phyloP scores from a whole-genome alignment of 805 yeast species.

The Pichia sporocuriosa region DNA sequence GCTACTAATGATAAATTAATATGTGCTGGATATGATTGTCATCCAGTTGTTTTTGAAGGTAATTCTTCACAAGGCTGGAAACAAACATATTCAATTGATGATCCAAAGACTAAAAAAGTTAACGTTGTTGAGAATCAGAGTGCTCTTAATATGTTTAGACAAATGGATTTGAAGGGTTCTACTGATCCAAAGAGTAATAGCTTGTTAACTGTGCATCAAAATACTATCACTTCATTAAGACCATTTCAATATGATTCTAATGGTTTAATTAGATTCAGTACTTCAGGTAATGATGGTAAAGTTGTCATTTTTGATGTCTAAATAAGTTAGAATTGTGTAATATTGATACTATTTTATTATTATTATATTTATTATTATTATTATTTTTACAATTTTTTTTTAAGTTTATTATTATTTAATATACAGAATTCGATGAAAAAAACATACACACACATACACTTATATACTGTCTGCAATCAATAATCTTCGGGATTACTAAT shows the following conservation, averaged over 20 bases:
- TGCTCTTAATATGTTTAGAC: slow-evolving; percentile 90
- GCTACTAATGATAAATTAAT: slow-evolving; percentile 58
- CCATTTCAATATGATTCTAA: slow-evolving; percentile 40
- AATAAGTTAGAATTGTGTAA: background rate
- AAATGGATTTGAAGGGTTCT: slow-evolving; percentile 90
- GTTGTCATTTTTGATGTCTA: slow-evolving; percentile 67
- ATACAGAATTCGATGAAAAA: background rate
- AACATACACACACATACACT: too few species aligned
- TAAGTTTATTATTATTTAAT: background rate
- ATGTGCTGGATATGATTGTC: slow-evolving; percentile 90
- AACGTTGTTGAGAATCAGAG: slow-evolving; percentile 61
- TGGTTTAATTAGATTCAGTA: slow-evolving; percentile 49
- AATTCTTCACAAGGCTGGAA: slow-evolving; percentile 51
- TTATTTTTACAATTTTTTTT: too few species aligned
- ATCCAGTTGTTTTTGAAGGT: slow-evolving; percentile 81
- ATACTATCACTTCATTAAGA: slow-evolving; percentile 69
- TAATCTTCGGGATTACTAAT: slow-evolving; percentile 5
- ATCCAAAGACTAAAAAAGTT: slow-evolving; percentile 35
- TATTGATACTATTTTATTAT: background rate
- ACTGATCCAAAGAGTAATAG: slow-evolving; percentile 39
- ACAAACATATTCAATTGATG: slow-evolving; percentile 56
- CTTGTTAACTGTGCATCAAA: slow-evolving; percentile 80
- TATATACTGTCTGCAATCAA: too few species aligned
- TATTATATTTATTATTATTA: too few species aligned
- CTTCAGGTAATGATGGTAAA: slow-evolving; percentile 88